These are phyloP conservation scores for Rhipidocladum racemiflorum DNA, from an alignment of 176 grass and related monocot species.

Conservation along the genomic window DNA sequence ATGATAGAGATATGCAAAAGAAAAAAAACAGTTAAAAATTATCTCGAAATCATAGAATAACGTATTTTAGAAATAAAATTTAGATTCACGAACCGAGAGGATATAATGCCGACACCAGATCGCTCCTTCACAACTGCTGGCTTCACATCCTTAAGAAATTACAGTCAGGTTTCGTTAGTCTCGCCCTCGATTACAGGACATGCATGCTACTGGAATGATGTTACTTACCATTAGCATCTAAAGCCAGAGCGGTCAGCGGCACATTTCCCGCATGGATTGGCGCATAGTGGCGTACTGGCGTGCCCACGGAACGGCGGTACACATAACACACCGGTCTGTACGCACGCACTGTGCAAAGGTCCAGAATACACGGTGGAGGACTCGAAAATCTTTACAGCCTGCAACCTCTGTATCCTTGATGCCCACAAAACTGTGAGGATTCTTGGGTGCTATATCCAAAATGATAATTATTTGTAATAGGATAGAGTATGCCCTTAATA, in stretches of 20 bases:
- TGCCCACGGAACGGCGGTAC: constrained; percentile 14
- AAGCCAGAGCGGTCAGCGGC: constrained; percentile 2
- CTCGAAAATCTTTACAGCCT: constrained; percentile 4
- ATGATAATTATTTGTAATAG: no score
- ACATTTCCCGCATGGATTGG: constrained; percentile 30
- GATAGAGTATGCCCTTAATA: background rate
- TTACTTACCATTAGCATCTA: constrained; percentile 28
- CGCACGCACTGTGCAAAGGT: constrained; percentile 14
- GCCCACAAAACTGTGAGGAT: background rate
- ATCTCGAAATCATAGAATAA: no score
- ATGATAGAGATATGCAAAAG: no score
- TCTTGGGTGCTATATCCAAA: background rate
- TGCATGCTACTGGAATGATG: constrained; percentile 33
- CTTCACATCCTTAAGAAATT: no score
- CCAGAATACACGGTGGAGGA: constrained; percentile 28
- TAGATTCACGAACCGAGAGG: no score
- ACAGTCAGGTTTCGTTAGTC: no score
- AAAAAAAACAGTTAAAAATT: no score
- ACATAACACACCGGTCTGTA: background rate
- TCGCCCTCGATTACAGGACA: background rate
- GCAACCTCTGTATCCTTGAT: constrained; percentile 29
- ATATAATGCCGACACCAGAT: no score
- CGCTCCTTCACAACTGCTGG: no score
- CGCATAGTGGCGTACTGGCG: no score
- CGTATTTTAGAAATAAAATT: no score